Conservation (phyloP, 2,329 filamentous ascomycete genomes). For the Clarireedia hainanense region DNA sequence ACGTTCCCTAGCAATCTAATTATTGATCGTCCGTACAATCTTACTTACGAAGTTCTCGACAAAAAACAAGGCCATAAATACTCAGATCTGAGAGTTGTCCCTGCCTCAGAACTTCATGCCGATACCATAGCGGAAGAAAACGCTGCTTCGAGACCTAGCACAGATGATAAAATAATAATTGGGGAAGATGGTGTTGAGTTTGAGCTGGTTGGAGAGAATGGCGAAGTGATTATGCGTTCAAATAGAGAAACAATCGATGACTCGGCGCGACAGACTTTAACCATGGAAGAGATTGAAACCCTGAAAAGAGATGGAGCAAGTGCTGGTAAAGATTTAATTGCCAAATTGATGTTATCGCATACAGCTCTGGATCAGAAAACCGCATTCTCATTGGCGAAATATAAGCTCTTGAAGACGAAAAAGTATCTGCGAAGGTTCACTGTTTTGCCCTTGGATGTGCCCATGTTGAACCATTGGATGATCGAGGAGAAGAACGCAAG, state of each 20-base stretch:
- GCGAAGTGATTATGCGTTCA: constrained; percentile 46
- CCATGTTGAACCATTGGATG: constrained; percentile 67
- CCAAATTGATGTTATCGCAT: constrained; percentile 87
- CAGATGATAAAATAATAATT: constrained; percentile 36
- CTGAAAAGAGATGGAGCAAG: constrained; percentile 65
- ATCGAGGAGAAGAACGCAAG: constrained; percentile 71
- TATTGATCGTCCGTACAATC: constrained; percentile 81
- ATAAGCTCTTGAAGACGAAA: constrained; percentile 86
- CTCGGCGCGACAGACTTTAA: constrained; percentile 64
- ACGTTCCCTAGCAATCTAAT: constrained; percentile 83
- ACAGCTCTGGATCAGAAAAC: constrained; percentile 91
- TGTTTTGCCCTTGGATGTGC: constrained; percentile 73
- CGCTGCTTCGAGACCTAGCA: constrained; percentile 33
- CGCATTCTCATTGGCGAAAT: constrained; percentile 86
- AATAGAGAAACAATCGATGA: constrained; percentile 54
- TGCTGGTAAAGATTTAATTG: constrained; percentile 81
- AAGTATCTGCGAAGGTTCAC: constrained; percentile 90
- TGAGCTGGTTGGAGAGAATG: constrained; percentile 39
- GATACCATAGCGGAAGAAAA: constrained; percentile 56
- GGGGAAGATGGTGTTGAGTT: constrained; percentile 38
- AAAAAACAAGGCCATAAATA: constrained; percentile 55
- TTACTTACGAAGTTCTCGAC: constrained; percentile 86
- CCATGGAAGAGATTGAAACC: constrained; percentile 62
- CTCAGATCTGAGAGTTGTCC: constrained; percentile 67
- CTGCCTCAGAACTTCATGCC: constrained; percentile 74